Evolutionary conservation across 805 yeast species (phyloP).

Genomic region (Yarrowia porcina): DNA sequence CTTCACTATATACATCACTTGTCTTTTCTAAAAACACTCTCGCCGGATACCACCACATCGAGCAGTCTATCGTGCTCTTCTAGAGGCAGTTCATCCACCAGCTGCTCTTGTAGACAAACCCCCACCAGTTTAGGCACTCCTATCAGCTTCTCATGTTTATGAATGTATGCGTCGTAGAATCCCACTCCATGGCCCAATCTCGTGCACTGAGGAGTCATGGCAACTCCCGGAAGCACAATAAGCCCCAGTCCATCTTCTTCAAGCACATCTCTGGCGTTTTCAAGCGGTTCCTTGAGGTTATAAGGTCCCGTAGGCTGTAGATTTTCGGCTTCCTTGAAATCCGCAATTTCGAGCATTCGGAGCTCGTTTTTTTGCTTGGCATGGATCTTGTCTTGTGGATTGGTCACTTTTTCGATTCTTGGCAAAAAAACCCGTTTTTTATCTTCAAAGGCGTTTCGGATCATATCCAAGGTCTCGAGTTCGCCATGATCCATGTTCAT

Average conservation of each 20-base stretch:
- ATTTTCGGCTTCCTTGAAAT: constrained; percentile 43
- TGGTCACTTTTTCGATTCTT: constrained; percentile 45
- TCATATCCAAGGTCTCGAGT: constrained; percentile 55
- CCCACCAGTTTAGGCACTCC: constrained; percentile 47
- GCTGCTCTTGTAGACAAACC: constrained; percentile 61
- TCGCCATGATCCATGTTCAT: constrained; percentile 77
- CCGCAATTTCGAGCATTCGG: constrained; percentile 52
- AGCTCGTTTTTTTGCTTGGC: constrained; percentile 45
- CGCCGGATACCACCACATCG: constrained; percentile 52
- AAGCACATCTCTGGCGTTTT: constrained; percentile 32
- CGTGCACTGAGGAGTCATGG: constrained; percentile 51
- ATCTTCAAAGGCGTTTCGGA: constrained; percentile 49
- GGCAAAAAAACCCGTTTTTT: constrained; percentile 41
- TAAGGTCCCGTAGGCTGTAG: constrained; percentile 68
- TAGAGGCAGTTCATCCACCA: constrained; percentile 50
- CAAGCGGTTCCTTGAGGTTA: constrained; percentile 64
- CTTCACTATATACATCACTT: neutral
- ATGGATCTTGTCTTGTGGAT: neutral
- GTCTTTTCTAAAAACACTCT: constrained; percentile 8
- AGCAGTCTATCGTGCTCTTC: constrained; percentile 64
- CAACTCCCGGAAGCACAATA: constrained; percentile 81
- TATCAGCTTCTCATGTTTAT: constrained; percentile 1
- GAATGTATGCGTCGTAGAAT: constrained; percentile 74
- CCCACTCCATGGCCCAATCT: constrained; percentile 94
- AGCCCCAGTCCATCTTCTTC: constrained; percentile 56